Evolutionary conservation across 2,329 filamentous ascomycete genomes (phyloP).

Genomic region (Neocatenulostroma microsporum): DNA sequence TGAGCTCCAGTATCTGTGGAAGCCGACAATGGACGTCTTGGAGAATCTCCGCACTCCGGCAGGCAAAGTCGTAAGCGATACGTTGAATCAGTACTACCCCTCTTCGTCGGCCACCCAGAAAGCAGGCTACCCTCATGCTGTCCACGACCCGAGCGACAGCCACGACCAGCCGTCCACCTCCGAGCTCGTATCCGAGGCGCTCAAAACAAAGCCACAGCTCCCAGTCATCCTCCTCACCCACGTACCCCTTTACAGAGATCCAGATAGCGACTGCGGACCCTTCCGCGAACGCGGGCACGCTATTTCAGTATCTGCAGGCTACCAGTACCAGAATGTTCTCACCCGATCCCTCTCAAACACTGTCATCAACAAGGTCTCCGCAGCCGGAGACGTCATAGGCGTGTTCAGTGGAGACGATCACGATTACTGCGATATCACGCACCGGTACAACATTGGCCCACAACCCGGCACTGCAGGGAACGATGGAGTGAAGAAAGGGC

Average conservation of each 20-base stretch:
- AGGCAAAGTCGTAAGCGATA: slow-evolving; percentile 58
- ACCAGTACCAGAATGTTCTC: slow-evolving; percentile 96
- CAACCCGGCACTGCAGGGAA: slow-evolving; percentile 29
- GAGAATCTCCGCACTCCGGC: slow-evolving; percentile 57
- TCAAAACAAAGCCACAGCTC: slow-evolving; percentile 46
- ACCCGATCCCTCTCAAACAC: slow-evolving; percentile 66
- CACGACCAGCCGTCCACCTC: slow-evolving; percentile 19
- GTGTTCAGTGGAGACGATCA: slow-evolving; percentile 96
- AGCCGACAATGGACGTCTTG: slow-evolving; percentile 69
- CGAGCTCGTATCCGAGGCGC: slow-evolving; percentile 6
- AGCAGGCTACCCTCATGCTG: slow-evolving; percentile 29
- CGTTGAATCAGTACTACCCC: slow-evolving; percentile 47
- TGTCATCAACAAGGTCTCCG: slow-evolving; percentile 59
- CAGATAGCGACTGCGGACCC: slow-evolving; percentile 81
- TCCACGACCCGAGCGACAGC: slow-evolving; percentile 21
- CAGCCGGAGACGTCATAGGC: slow-evolving; percentile 63
- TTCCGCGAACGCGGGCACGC: slow-evolving; percentile 79
- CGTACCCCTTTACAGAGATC: slow-evolving; percentile 75
- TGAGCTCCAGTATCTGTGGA: slow-evolving; percentile 52
- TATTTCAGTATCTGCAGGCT: slow-evolving; percentile 68
- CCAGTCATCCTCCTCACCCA: slow-evolving; percentile 87
- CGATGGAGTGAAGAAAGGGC: background rate
- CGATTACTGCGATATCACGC: slow-evolving; percentile 88
- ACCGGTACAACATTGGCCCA: slow-evolving; percentile 46
- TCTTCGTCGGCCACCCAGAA: background rate